phyloP scores from a whole-genome alignment of 2,329 filamentous ascomycete species.

The Alternaria alternata region DNA sequence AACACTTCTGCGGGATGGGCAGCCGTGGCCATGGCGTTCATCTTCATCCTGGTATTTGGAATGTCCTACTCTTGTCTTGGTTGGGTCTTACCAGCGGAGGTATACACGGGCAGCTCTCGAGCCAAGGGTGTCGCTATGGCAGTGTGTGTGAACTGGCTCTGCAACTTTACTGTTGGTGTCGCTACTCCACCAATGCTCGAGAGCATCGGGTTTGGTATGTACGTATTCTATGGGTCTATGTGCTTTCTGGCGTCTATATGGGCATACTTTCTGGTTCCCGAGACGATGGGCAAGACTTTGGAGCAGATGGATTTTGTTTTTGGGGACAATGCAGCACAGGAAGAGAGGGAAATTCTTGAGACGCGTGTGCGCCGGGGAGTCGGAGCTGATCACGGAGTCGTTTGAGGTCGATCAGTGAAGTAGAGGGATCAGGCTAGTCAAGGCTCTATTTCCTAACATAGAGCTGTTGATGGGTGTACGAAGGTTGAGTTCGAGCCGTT shows the following conservation, averaged over 20 bases:
- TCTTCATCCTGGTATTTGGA: slow-evolving; percentile 5
- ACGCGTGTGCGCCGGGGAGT: no score
- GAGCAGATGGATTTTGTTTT: slow-evolving; percentile 13
- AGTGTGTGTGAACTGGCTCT: slow-evolving; percentile 5
- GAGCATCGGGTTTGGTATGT: slow-evolving; percentile 4
- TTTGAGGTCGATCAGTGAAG: no score
- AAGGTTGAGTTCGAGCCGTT: no score
- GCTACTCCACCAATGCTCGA: slow-evolving; percentile 61
- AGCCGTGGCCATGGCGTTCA: slow-evolving; percentile 9
- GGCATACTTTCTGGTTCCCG: slow-evolving; percentile 10
- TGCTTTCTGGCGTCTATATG: background rate
- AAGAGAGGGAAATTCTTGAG: slow-evolving; percentile 15
- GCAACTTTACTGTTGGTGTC: slow-evolving; percentile 60
- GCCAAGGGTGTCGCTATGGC: slow-evolving; percentile 55
- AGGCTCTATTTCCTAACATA: no score
- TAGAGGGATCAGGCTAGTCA: no score
- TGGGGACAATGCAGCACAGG: slow-evolving; percentile 18
- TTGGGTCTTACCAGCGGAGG: slow-evolving; percentile 22
- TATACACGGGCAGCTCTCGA: slow-evolving; percentile 16
- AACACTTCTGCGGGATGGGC: slow-evolving; percentile 10
- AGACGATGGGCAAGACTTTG: slow-evolving; percentile 12
- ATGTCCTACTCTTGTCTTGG: slow-evolving; percentile 54
- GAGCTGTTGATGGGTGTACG: no score
- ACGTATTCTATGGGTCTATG: slow-evolving; percentile 3
- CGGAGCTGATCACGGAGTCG: no score